These are phyloP conservation scores for Plasmodium relictum DNA, from an alignment of 169 alveolate genomes.

Conservation along the genomic window DNA sequence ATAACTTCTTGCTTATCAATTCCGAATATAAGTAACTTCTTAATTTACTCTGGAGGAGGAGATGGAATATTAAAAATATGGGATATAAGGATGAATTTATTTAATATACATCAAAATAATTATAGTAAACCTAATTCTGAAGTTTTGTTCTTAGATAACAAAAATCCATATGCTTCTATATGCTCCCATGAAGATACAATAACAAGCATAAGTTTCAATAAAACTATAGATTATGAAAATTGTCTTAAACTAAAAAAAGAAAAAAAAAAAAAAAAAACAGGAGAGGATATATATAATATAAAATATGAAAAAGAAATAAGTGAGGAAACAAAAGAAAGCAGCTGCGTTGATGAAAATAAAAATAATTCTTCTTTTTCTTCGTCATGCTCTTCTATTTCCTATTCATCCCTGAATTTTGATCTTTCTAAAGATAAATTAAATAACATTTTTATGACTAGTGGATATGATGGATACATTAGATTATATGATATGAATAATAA, in stretches of 20 bases:
- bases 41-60: slow-evolving; percentile 84
- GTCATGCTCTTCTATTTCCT: slow-evolving; percentile 24
- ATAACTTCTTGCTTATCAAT: slow-evolving; percentile 61
- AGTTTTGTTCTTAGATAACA: slow-evolving; percentile 22
- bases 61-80: slow-evolving; percentile 85
- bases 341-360: not conserved
- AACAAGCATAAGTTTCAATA: slow-evolving; percentile 71
- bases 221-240: slow-evolving; percentile 35
- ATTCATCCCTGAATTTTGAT: slow-evolving; percentile 37
- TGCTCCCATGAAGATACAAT: slow-evolving; percentile 71
- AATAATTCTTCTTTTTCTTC: slow-evolving; percentile 43
- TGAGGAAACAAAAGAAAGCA: not conserved
- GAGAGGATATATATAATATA: not conserved
- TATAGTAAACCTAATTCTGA: not conserved
- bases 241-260: slow-evolving; percentile 24
- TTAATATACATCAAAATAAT: slow-evolving; percentile 8
- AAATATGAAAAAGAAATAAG: not conserved
- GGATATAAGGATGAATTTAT: slow-evolving; percentile 82
- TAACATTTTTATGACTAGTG: slow-evolving; percentile 69
- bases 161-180: slow-evolving; percentile 73
- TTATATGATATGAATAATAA: slow-evolving; percentile 72
- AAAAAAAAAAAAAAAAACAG: slow-evolving; percentile 6
- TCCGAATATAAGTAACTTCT: slow-evolving; percentile 68
- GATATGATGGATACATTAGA: slow-evolving; percentile 74
- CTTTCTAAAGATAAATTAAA: slow-evolving; percentile 33